Base-by-base conservation (phyloP, 148 eudicot genomes). In the Nepenthes mirabilis region DNA sequence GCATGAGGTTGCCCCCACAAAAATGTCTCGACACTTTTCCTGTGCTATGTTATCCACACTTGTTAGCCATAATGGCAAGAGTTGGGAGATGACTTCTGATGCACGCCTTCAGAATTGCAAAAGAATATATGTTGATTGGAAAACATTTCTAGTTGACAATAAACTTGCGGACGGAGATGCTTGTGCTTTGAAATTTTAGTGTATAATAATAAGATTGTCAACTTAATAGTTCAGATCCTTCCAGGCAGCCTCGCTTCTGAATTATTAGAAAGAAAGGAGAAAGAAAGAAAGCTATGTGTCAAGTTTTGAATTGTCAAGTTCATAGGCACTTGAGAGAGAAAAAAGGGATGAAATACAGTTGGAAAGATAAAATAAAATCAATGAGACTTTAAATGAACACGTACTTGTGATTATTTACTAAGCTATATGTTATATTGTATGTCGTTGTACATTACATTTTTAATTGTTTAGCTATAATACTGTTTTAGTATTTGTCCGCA, bases 211-310 rank as follows among this genome's bases (percentile, higher is more conserved):
- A 8, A 11, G 4, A 1, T 33, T 6, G 23, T 77, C 59, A 62
- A 60, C 56, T 69, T 76, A 52, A 76, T 61, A 57, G 82, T 81
- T 68, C 80, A 72, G 61, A 64, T 81, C 51, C 72, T 75, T 37
- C 70, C 77, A 55, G 71, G 73, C 36, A 73, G 63, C 34, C 43
- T 74, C 14, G 77, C 81, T 32, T 13, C 61, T 34, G 64, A 54
- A 37, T 60, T 77, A 60, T 47, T 49, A 5, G 45, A 54, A 10
- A 52, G 47, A 11, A 32, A 12, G 75, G 63, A 2, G 33, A 14
- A 0, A 43, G 23, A 23, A 23, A 23, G 23, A 23, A 23, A 23
- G 23, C 23, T 23, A 23, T 23, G 0, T 23, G 23, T 23, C 23
- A 23, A 23, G 23, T 23, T 23, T 23, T 23, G 23, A 23, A 23